phyloP scores from a whole-genome alignment of 345 rosid genomes.

The Eucalyptus decipiens region DNA sequence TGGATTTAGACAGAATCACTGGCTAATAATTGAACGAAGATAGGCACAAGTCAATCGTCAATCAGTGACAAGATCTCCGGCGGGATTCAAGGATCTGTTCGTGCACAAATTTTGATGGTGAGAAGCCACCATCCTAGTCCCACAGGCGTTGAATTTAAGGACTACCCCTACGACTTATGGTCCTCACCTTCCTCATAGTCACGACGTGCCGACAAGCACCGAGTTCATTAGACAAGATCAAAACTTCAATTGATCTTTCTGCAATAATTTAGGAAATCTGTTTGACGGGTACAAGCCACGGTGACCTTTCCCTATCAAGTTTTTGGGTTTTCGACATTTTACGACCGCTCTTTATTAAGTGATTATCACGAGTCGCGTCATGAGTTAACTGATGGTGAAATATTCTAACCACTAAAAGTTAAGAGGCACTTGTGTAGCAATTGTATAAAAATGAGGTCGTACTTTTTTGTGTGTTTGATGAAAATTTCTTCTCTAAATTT shows the following conservation, averaged over 20 bases:
- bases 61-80: neutral
- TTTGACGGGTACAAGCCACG: neutral
- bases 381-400: neutral
- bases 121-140: neutral
- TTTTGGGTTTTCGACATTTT: neutral
- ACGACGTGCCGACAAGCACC: neutral
- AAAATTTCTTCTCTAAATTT: neutral
- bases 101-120: neutral
- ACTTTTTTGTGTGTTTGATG: neutral
- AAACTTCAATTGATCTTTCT: neutral
- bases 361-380: neutral
- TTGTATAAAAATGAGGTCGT: neutral
- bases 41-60: neutral
- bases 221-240: neutral
- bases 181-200: neutral
- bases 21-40: neutral
- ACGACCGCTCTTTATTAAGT: neutral
- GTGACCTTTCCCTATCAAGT: neutral
- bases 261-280: neutral
- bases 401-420: neutral
- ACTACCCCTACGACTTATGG: neutral
- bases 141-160: neutral
- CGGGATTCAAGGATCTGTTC: neutral
- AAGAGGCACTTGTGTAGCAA: neutral
- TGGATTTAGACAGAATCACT: neutral